Percentiles rank a stretch among this genome's conserved stretches.
Conservation (phyloP, 2,329 filamentous ascomycete genomes). For the Aureobasidium sp. region DNA sequence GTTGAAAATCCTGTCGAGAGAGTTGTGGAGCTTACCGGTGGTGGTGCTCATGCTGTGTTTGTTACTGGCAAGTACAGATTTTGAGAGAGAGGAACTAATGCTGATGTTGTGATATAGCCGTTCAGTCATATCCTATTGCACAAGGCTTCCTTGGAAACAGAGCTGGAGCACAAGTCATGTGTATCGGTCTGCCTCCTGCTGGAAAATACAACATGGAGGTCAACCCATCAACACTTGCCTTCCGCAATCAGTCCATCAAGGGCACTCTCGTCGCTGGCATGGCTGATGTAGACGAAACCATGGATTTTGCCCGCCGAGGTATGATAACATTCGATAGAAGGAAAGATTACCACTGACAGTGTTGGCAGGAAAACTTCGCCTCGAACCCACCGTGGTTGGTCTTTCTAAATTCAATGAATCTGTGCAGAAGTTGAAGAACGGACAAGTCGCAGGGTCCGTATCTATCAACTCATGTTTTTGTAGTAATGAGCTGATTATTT, state of each 20-base stretch:
- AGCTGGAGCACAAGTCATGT: slow-evolving; percentile 64
- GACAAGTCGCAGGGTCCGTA: slow-evolving; percentile 53
- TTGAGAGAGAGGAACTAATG: neutral
- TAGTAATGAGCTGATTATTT: neutral
- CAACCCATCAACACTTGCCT: slow-evolving; percentile 37
- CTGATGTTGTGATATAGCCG: neutral
- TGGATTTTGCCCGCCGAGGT: slow-evolving; percentile 57
- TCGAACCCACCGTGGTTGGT: slow-evolving; percentile 49
- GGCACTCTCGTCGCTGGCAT: slow-evolving; percentile 52
- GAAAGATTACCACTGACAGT: neutral
- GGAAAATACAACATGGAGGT: slow-evolving; percentile 38
- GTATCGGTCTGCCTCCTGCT: slow-evolving; percentile 80
- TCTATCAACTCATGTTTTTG: too few relatives aligned
- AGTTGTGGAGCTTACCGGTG: slow-evolving; percentile 83
- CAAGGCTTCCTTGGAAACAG: slow-evolving; percentile 47
- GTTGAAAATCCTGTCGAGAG: slow-evolving; percentile 84
- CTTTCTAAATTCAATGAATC: slow-evolving; percentile 55
- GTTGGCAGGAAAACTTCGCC: slow-evolving; percentile 7
- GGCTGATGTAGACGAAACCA: slow-evolving; percentile 51
- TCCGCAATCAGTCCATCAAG: slow-evolving; percentile 39
- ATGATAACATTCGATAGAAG: slow-evolving; percentile 46
- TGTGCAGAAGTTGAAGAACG: slow-evolving; percentile 54
- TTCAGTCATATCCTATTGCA: slow-evolving; percentile 28
- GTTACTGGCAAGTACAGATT: slow-evolving; percentile 25
- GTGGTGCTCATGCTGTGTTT: slow-evolving; percentile 83